Evolutionary conservation across 2,329 filamentous ascomycete genomes (phyloP).

Genomic region (Fusarium foetens): DNA sequence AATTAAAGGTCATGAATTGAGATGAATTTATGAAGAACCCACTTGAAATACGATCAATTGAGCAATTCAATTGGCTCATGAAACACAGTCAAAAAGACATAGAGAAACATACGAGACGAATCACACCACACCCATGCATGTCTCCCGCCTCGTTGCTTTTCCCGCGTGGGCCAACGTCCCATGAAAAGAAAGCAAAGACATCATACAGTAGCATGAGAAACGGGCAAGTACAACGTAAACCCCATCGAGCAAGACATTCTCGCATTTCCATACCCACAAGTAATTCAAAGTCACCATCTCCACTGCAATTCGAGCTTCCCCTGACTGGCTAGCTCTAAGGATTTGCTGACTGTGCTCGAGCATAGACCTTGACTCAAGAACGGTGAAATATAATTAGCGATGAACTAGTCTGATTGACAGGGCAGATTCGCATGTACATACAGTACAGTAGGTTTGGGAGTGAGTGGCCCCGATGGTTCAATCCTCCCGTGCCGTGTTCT

Average conservation of each 20-base stretch:
- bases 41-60: conserved; percentile 12
- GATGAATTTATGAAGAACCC: background rate
- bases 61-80: background rate
- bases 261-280: conserved; percentile 7
- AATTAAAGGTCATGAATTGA: conserved; percentile 1
- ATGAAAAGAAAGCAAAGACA: conserved; percentile 18
- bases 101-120: conserved; percentile 8
- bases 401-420: conserved; percentile 9
- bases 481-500: conserved; percentile 8
- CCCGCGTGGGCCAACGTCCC: conserved; percentile 16
- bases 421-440: background rate
- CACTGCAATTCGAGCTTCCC: conserved; percentile 17
- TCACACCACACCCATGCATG: background rate
- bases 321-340: background rate
- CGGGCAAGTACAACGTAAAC: background rate
- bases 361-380: conserved; percentile 15
- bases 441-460: background rate
- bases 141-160: conserved; percentile 14
- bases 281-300: conserved; percentile 12
- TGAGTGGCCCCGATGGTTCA: background rate
- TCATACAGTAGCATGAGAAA: conserved; percentile 9
- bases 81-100: background rate
- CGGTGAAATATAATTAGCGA: conserved; percentile 16
- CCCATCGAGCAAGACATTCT: background rate
- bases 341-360: conserved; percentile 7